A percentile compares a stretch with the other conserved stretches of the same genome.
Evolutionary conservation across 257 asterid genomes (phyloP).

Genomic region (Mitragyna speciosa): DNA sequence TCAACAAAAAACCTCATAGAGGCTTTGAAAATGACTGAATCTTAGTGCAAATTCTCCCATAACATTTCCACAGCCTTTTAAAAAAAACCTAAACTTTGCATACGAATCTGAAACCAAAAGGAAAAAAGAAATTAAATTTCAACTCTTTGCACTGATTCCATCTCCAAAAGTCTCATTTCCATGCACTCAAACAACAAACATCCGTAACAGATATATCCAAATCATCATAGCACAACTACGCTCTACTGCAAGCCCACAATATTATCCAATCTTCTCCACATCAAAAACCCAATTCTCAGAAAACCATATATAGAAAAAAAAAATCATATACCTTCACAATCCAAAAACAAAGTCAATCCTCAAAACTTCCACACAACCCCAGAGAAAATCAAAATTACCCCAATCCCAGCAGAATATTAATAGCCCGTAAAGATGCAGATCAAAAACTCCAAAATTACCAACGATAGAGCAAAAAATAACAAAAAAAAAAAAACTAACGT

Average conservation of each 20-base stretch:
- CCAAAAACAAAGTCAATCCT: neutral
- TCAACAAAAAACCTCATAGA: too few species aligned
- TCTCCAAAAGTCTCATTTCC: neutral
- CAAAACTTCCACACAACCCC: neutral
- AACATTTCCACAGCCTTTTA: too few species aligned
- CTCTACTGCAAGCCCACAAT: too few species aligned
- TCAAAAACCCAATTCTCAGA: neutral
- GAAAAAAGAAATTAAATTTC: neutral
- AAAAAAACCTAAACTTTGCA: too few species aligned
- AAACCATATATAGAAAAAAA: neutral
- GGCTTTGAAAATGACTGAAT: too few species aligned
- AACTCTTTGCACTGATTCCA: neutral
- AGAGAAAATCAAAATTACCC: neutral
- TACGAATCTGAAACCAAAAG: neutral
- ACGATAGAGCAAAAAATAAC: neutral
- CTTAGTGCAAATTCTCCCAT: too few species aligned
- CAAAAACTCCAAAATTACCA: neutral
- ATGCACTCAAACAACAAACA: too few species aligned
- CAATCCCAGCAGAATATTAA: neutral
- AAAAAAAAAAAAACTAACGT: neutral
- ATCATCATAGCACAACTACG: too few species aligned
- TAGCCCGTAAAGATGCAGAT: neutral
- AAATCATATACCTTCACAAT: slow-evolving; percentile 11
- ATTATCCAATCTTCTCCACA: too few species aligned
- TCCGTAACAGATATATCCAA: too few species aligned